Evolutionary conservation across 352 stramenopile genomes (phyloP), one percentile per base, ranked within the genome.

Genomic region (Pythium phragmiticola): DNA sequence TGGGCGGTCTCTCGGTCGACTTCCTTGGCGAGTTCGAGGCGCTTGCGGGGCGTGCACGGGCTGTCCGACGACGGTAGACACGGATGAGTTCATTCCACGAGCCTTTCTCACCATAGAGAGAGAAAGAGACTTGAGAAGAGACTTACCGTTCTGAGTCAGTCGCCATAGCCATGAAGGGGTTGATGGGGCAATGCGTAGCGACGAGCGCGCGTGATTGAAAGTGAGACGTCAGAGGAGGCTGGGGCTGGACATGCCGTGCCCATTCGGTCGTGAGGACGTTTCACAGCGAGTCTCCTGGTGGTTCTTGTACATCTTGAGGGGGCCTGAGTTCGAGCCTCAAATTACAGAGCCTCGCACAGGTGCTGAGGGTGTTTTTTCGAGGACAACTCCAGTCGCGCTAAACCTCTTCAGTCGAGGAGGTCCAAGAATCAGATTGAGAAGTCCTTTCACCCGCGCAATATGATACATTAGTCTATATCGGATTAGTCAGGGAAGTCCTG

Each of bases 21-120:
- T 60, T 77, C 67, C 46, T 78, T 71, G 21, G 80, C 82, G 21
- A 77, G 65, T 58, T 86, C 75, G 19, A 91, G 68, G 7, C 77
- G 82, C 74, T 89, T 89, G 26, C 76, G 73, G 13, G 80, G 80
- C 14, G 76, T 91, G 66, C 80, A 90, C 2, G 80, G 78, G 50
- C 80, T 90, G 53, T 23, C 57, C 7, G n/a, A 12, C 13, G 21
- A 41, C 1, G 43, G 14, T 16, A 49, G 17, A 21, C 34, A 47
- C 2, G 21, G 11, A 42, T 26, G 36, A 26, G 23, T 17, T 33
- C 34, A 23, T 8, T 9, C 7, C 45, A 17, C 45, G 11, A n/a
- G 45, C 23, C 19, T 30, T 53, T 36, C 47, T 1, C 7, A 37
- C 1, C 47, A 53, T 48, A 23, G 21, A 13, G 28, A 3, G 26